Evolutionary conservation across 208 protist species (phyloP).

Genomic region (Acanthamoeba lugdunensis): DNA sequence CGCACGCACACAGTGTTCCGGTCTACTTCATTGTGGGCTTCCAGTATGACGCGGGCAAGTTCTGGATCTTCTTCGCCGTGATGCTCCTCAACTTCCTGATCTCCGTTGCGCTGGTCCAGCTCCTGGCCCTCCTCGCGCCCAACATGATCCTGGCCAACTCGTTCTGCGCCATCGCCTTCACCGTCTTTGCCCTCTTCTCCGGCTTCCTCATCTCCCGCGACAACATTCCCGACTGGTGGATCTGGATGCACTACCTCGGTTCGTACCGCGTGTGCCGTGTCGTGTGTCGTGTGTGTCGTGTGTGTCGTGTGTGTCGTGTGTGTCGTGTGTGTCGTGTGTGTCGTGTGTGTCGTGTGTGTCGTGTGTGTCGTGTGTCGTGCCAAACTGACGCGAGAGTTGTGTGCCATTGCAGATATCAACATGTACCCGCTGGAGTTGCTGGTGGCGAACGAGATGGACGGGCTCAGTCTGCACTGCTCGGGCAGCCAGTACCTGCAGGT

Average conservation of each 20-base stretch:
- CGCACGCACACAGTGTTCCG: background rate
- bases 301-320: too few species aligned
- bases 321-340: background rate
- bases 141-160: conserved; percentile 59
- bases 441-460: conserved; percentile 67
- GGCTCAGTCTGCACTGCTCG: conserved; percentile 37
- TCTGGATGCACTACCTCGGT: conserved; percentile 54
- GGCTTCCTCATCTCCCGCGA: conserved; percentile 67
- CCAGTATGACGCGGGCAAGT: conserved; percentile 67
- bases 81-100: conserved; percentile 50
- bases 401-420: conserved; percentile 34
- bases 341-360: background rate
- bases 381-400: background rate
- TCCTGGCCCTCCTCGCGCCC: conserved; percentile 13
- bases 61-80: conserved; percentile 66
- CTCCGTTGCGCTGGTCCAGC: conserved; percentile 26
- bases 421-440: conserved; percentile 61
- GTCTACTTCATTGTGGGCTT: conserved; percentile 60
- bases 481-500: conserved; percentile 28
- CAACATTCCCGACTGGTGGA: conserved; percentile 67
- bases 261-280: background rate
- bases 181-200: conserved; percentile 46
- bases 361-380: background rate
- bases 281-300: background rate
- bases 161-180: conserved; percentile 53